Evolutionary conservation across 2,329 filamentous ascomycete genomes (phyloP), one percentile per base, ranked within the genome.

Genomic region (Neonectria punicea): DNA sequence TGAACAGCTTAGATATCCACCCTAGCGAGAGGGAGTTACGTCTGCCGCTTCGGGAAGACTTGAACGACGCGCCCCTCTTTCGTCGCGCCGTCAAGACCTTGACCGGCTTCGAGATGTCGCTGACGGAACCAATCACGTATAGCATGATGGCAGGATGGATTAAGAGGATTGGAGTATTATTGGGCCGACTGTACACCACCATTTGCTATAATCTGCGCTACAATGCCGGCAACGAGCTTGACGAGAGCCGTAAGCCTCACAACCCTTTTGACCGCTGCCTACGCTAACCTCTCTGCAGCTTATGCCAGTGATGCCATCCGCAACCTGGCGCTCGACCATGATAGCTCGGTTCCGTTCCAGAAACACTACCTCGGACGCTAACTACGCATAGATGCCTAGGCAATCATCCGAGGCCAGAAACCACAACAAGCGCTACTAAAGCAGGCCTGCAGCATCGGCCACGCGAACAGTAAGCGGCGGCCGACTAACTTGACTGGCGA

Each of bases 1-100:
- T 76, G 11, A 69, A 63, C 55, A 51, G 60, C 50, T 65, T 77
- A 30, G 55, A 74, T 53, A 77, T 77, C 56, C 59, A 64, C 54
- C 66, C 65, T 58, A 65, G 70, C 34, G 70, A 75, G 61, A 30
- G 68, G 28, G 63, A 77, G 63, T 32, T 58, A 16, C 28, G 20
- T 9, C n/a, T 62, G 25, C 59, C 59, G 9, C 53, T 62, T n/a
- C n/a, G 44, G 20, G 43, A 51, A n/a, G 34, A 53, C 18, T 16
- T 58, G 36, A 43, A 63, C 5, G 36, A 58, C 4, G 22, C 4
- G 4, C 22, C 32, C 6, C 32, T 34, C 3, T 34, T 34, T 5
- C 32, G 32, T 5, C 32, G 32, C 14, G 47, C 60, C 22, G 43
- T 58, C 36, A 41, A 58, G 18, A 63, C 60, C 11, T 8, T 51